A percentile compares a stretch with the other conserved stretches of the same genome.
Conservation (phyloP, 140 eudicot species). For the Oenanthe javanica region DNA sequence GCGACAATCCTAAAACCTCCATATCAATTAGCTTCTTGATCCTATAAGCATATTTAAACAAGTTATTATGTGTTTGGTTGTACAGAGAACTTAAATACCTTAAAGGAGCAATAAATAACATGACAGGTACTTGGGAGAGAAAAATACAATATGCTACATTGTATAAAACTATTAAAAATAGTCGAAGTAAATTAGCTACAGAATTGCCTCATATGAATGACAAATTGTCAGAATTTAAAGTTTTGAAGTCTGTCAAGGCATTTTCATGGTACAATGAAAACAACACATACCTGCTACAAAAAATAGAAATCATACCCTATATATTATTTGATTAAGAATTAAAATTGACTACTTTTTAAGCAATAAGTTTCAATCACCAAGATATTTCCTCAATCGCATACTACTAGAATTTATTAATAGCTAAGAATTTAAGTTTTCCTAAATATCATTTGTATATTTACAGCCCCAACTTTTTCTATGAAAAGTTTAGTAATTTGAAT, state of each 20-base stretch:
- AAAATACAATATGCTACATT: neutral
- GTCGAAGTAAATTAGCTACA: neutral
- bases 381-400: neutral
- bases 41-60: conserved; percentile 31
- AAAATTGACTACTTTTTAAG: neutral
- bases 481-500: neutral
- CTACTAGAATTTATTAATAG: neutral
- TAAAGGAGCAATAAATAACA: neutral
- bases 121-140: too few species aligned
- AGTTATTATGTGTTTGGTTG: neutral
- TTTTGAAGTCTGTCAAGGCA: neutral
- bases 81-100: conserved; percentile 6
- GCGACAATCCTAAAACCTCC: conserved; percentile 77
- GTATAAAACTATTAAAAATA: neutral
- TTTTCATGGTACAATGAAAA: neutral
- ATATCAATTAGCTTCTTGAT: conserved; percentile 76
- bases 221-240: neutral
- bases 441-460: neutral
- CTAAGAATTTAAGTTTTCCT: neutral
- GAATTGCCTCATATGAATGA: neutral
- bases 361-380: neutral
- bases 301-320: neutral
- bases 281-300: neutral
- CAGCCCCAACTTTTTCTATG: neutral
- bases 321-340: neutral